These are phyloP conservation scores for Hibiscus mutabilis DNA, from an alignment of 345 rosid genomes.

Conservation along the genomic window DNA sequence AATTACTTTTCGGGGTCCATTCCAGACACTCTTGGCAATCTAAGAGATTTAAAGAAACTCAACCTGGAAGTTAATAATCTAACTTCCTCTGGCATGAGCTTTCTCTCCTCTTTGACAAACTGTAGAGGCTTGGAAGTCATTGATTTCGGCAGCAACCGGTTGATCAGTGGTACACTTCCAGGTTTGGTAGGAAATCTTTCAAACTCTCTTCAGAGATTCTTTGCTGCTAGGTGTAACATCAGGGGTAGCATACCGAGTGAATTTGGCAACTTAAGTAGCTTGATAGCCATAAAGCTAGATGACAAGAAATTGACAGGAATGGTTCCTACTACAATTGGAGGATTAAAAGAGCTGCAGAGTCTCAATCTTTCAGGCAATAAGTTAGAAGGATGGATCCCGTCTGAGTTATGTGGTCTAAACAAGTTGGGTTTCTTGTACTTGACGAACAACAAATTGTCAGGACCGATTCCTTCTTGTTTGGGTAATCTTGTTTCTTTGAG, in stretches of 20 bases:
- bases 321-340: constrained; percentile 6
- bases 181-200: not conserved
- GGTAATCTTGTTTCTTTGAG: constrained; percentile 1
- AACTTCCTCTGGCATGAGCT: not conserved
- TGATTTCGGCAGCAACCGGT: not conserved
- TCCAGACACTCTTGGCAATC: not conserved
- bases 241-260: not conserved
- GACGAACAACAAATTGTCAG: not conserved
- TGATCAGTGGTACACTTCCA: not conserved
- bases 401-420: not conserved
- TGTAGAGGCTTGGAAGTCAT: not conserved
- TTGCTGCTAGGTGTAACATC: not conserved
- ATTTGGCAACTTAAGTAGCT: not conserved
- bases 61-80: not conserved
- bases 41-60: not conserved
- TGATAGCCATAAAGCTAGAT: not conserved
- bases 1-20: not conserved
- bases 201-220: not conserved
- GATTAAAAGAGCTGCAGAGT: constrained; percentile 1
- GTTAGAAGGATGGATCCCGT: not conserved
- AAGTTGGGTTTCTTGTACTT: not conserved
- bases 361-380: not conserved
- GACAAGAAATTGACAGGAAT: constrained; percentile 1
- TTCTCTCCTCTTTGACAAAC: not conserved
- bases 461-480: not conserved